Evolutionary conservation across 192 early-diverging fungal genomes (phyloP).

Genomic region (Chytriomyces confervae): DNA sequence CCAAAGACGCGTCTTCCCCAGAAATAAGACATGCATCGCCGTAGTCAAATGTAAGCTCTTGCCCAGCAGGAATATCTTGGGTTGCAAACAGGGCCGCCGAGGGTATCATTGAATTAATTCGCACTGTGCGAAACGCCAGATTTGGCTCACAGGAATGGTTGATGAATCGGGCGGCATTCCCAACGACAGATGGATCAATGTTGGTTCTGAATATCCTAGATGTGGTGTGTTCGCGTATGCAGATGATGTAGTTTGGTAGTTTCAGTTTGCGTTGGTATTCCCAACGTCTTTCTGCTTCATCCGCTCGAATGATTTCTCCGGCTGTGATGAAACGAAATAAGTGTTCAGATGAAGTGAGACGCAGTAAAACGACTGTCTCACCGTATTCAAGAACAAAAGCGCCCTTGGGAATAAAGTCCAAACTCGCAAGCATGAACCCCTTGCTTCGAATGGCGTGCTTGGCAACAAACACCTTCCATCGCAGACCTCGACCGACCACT

Average conservation of each 20-base stretch:
- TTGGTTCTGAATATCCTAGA: constrained; percentile 39
- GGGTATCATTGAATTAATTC: constrained; percentile 39
- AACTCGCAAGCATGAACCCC: constrained; percentile 30
- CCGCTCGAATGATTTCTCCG: constrained; percentile 43
- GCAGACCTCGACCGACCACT: constrained; percentile 38
- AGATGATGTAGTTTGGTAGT: constrained; percentile 43
- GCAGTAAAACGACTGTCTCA: background rate
- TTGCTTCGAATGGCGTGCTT: constrained; percentile 19
- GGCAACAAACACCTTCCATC: background rate
- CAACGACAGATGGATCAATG: constrained; percentile 41
- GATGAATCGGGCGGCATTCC: constrained; percentile 48
- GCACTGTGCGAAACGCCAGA: constrained; percentile 39
- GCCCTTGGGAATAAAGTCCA: constrained; percentile 3
- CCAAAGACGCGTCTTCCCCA: background rate
- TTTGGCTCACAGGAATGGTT: constrained; percentile 52
- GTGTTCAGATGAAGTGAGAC: background rate
- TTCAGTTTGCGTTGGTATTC: constrained; percentile 10
- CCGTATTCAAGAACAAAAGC: constrained; percentile 47
- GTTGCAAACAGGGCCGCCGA: constrained; percentile 42
- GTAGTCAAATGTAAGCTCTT: constrained; percentile 47
- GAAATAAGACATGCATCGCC: background rate
- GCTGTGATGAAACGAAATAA: constrained; percentile 6
- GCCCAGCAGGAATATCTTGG: constrained; percentile 37
- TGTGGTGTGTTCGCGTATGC: constrained; percentile 36
- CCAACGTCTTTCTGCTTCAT: constrained; percentile 45